Base-by-base conservation (phyloP, 495 filamentous ascomycete genomes). In the Podospora appendiculata region DNA sequence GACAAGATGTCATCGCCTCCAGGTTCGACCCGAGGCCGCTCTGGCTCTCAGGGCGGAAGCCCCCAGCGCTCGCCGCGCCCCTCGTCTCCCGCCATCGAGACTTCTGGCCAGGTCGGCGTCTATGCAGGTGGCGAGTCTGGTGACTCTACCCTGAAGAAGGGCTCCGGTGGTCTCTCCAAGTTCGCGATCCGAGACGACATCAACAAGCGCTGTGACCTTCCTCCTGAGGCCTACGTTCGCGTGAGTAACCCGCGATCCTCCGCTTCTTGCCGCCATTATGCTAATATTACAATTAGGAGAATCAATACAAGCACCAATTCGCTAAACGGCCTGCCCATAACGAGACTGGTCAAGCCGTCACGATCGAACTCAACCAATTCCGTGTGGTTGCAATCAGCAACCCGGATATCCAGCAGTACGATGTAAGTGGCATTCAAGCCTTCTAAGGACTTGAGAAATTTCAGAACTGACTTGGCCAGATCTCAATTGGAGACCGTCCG, bases 391-490 rank as follows among this genome's bases (percentile, higher is more conserved):
- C 11, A 1, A 69, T 51, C 79, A 13, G 81, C 0, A 77, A 59
- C 16, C 71, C 65, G 6, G 70, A 73, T 0, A 75, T 96, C 43
- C 83, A 80, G 51, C 90, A 96, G 69, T 97, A 90, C 55, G 91
- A 96, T 72, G 89, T 95, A 70, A 78, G 87, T 80, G 36, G 10
- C 16, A 8, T 41, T 32, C 6, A n/a, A 17, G 8, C 8, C n/a
- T 19, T 19, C 18, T 38, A 4, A 45, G 14, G 45, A 1, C 51
- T 8, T 17, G n/a, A 36, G 13, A 46, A 13, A 25, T 25, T 25
- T 5, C 25, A 25, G 2, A 25, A 25, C 25, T 25, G 25, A 25
- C 25, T 25, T 25, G 25, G 25, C 25, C 58, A 90, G 85, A 72
- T 90, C 19, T 60, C 68, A n/a, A 73, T 90, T 50, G 78, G 78